Conservation (phyloP, 805 yeast species). For the Metschnikowia cerradonensis region DNA sequence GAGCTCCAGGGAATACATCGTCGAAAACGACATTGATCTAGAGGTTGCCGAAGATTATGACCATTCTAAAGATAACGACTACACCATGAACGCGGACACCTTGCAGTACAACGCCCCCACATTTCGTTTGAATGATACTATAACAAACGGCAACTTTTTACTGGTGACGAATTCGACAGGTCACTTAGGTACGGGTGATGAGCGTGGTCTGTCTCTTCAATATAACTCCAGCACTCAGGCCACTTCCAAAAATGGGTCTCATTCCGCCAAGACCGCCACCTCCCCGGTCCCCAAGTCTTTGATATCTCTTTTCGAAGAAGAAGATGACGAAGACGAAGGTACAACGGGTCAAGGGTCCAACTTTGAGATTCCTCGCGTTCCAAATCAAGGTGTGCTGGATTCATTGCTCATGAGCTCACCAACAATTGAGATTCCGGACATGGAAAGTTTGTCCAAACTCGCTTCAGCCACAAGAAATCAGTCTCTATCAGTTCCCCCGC, state of each 20-base stretch:
- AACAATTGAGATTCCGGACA: conserved; percentile 66
- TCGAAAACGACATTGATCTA: conserved; percentile 57
- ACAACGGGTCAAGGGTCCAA: conserved; percentile 1
- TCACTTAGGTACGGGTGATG: conserved; percentile 1
- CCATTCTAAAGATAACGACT: conserved; percentile 22
- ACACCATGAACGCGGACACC: conserved; percentile 27
- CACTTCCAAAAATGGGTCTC: neutral
- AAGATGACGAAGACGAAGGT: conserved; percentile 5
- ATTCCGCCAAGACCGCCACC: conserved; percentile 1
- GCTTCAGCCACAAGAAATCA: conserved; percentile 9
- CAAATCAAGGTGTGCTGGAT: conserved; percentile 8
- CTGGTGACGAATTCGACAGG: conserved; percentile 12
- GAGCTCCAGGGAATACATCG: conserved; percentile 66
- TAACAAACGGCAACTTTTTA: conserved; percentile 20
- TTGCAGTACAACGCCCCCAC: conserved; percentile 4
- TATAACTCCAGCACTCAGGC: conserved; percentile 4
- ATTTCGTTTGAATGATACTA: conserved; percentile 21
- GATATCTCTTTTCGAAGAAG: conserved; percentile 16
- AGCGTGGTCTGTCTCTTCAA: conserved; percentile 1
- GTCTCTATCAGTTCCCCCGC: conserved; percentile 5
- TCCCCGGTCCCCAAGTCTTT: conserved; percentile 15
- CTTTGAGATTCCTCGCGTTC: conserved; percentile 12
- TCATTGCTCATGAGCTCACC: conserved; percentile 42
- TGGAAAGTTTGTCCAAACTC: conserved; percentile 41
- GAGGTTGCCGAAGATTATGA: conserved; percentile 26